These are phyloP conservation scores for Saccharomycopsis hybrid DNA, from an alignment of 1,139 yeast genomes.

Conservation along the genomic window DNA sequence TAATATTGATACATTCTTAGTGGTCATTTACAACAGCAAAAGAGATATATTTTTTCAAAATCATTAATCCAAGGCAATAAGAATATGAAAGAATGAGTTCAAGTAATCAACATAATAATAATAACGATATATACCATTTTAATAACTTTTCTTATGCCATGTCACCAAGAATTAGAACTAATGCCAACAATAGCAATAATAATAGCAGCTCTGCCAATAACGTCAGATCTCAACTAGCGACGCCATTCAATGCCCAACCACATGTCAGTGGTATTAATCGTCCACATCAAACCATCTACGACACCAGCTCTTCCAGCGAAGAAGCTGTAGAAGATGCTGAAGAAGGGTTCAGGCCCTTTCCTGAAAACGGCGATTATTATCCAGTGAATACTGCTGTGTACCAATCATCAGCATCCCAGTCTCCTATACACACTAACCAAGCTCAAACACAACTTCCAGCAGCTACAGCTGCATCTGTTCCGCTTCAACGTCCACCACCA, in stretches of 20 bases:
- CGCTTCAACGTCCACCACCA: background rate
- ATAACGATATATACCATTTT: conserved; percentile 1
- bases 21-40: no score
- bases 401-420: no score
- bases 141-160: conserved; percentile 5
- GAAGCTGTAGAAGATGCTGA: conserved; percentile 17
- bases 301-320: conserved; percentile 1
- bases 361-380: conserved; percentile 12
- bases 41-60: no score
- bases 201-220: background rate
- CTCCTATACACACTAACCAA: no score
- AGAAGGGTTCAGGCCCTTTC: conserved; percentile 15
- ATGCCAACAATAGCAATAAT: background rate
- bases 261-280: no score
- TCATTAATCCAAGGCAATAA: no score
- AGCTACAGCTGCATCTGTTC: no score
- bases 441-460: no score
- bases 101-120: no score
- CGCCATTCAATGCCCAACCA: conserved; percentile 5
- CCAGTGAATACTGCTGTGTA: conserved; percentile 3
- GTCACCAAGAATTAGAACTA: background rate
- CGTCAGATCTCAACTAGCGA: background rate
- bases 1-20: no score
- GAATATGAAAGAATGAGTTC: no score
- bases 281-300: background rate